A percentile compares a stretch with the other conserved stretches of the same genome.
Conservation (phyloP, 164 flowering plant species). For the Liriodendron chinense region DNA sequence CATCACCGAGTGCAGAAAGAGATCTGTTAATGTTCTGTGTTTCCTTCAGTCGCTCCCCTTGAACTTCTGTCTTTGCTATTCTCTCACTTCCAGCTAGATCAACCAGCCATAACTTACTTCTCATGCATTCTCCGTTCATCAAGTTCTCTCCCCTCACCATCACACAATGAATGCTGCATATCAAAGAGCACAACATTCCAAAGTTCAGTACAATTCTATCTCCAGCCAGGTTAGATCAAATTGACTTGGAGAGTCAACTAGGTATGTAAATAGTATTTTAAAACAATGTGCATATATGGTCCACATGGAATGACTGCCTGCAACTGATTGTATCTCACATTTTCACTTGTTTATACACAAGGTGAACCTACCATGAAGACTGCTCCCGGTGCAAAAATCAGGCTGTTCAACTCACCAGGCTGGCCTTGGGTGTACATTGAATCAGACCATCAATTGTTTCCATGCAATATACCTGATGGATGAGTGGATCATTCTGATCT, state of each 20-base stretch:
- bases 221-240: background rate
- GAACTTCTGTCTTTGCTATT: slow-evolving; percentile 91
- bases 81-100: slow-evolving; percentile 98
- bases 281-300: no score
- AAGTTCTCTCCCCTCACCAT: slow-evolving; percentile 92
- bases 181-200: slow-evolving; percentile 6
- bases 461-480: no score
- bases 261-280: no score
- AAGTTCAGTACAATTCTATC: slow-evolving; percentile 11
- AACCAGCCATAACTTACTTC: slow-evolving; percentile 95
- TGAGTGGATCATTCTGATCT: no score
- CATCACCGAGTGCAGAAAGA: slow-evolving; percentile 97
- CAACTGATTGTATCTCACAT: no score
- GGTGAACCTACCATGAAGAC: no score
- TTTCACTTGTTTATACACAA: no score
- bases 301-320: no score
- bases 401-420: no score
- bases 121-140: slow-evolving; percentile 84
- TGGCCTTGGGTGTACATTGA: no score
- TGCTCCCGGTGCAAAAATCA: no score
- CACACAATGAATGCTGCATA: slow-evolving; percentile 85
- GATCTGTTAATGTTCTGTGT: slow-evolving; percentile 92
- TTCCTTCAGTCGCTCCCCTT: slow-evolving; percentile 92
- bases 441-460: no score
- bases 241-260: background rate